Base-by-base conservation (phyloP, 129 eudicot genomes). In the Gnaphalium uliginosum region DNA sequence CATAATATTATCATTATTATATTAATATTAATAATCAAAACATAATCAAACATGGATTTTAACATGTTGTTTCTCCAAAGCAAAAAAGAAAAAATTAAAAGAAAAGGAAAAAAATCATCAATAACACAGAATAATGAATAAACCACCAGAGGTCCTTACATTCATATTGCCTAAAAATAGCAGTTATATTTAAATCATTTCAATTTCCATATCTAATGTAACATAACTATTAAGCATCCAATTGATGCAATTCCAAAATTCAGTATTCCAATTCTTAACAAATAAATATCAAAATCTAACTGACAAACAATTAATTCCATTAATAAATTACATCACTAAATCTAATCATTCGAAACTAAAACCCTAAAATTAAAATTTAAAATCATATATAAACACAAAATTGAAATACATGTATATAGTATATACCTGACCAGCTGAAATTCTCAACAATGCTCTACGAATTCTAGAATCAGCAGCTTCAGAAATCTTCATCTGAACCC, bases 391-490 rank as follows among this genome's bases (percentile, higher is more conserved):
- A 25, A 6, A 62, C 41, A 63, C 8, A 62, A 17, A 68, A 35
- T 14, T 19, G 17, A 46, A 5, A 72, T 15, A 13, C 53, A 32
- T 56, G 4, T 56, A 72, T 0, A 69, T 9, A 26, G 18, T 39
- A 68, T 53, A 66, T 39, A 92, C 98, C 99, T 95, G 99, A 8
- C 94, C 89, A 91, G 99, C 99, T 70, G 96, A 81, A 79, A 91
- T 86, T 77, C 99, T 81, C 63, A 95, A 73, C 81, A 95, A 80
- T 72, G 90, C 99, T 35, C 99, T 81, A 1, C 96, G 81, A 79
- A 95, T 83, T 76, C 99, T 80, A 8, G 99, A 89, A 83, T 95
- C 99, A 0, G 75, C 81, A 66, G 73, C 82, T 48, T 95, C 99
- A 9, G 96, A 79, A 71, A 95, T 80, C 89, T 83, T 84, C 99